Evolutionary conservation across 2,329 filamentous ascomycete species (phyloP).

Genomic region (Fusarium coffeatum): DNA sequence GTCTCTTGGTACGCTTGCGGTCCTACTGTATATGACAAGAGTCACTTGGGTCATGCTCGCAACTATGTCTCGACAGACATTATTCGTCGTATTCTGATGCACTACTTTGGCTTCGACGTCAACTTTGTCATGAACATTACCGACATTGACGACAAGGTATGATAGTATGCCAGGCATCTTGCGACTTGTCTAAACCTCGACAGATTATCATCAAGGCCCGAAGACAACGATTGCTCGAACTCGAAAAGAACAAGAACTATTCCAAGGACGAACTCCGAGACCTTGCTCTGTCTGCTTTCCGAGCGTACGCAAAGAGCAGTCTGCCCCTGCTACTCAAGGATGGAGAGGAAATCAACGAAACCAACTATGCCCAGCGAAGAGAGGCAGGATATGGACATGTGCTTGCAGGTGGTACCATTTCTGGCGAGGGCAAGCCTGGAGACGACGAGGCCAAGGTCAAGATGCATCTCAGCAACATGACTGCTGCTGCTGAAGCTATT

Average conservation of each 20-base stretch:
- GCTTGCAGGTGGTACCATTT: constrained; percentile 65
- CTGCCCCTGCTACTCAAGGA: constrained; percentile 63
- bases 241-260: constrained; percentile 77
- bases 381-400: constrained; percentile 66
- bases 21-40: constrained; percentile 85
- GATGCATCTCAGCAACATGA: constrained; percentile 82
- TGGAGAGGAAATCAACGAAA: constrained; percentile 57
- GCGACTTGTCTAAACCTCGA: constrained; percentile 32
- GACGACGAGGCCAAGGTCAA: constrained; percentile 89
- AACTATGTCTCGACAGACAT: constrained; percentile 95
- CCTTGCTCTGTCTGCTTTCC: constrained; percentile 65
- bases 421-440: constrained; percentile 69
- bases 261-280: constrained; percentile 59
- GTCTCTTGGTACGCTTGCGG: constrained; percentile 92
- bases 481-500: constrained; percentile 62
- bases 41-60: constrained; percentile 83
- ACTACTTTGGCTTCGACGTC: constrained; percentile 86
- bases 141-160: constrained; percentile 80
- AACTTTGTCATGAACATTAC: constrained; percentile 95
- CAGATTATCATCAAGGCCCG: constrained; percentile 73
- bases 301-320: constrained; percentile 66
- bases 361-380: constrained; percentile 62
- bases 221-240: constrained; percentile 83
- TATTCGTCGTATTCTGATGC: constrained; percentile 81
- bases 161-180: not conserved